Base-by-base conservation (phyloP, 805 yeast species). In the Cyberlindnera misumaiensis region DNA sequence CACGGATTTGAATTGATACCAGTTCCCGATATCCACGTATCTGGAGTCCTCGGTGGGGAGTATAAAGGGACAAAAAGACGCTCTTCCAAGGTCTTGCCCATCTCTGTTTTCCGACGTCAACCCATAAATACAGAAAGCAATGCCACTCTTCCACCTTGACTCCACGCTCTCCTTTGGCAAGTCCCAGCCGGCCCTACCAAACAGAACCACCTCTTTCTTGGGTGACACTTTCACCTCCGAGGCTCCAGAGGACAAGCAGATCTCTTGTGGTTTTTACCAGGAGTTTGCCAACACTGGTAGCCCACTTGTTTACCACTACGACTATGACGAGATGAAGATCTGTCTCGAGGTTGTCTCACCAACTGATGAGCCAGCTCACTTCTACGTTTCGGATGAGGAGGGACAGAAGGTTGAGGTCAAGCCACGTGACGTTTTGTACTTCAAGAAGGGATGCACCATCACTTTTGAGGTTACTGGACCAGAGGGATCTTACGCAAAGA, bases 301-400 rank as follows among this genome's bases (percentile, higher is more conserved):
- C 58, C 74, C 81, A 35, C 69, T 80, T 55, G 83, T 73, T n/a
- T 80, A 80, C 70, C 59, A 65, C 40, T 80, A 80, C 64, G 64
- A 62, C 53, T 74, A 79, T 62, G 84, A 80, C 55, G 87, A 79
- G 64, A 76, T 75, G 80, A 80, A 80, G 64, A 67, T 80, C 51
- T 70, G 77, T 58, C 66, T 80, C 45, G 48, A 45, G 36, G 49
- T 46, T 29, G 40, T 35, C 40, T 40, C 46, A 17, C 83, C 78
- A 59, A 80, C 76, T 42, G 77, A 73, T 50, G 87, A 85, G 48
- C 77, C 75, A 43, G 56, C 54, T 55, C 47, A 51, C 32, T 79
- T 75, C 67, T 65, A 64, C 40, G 67, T 80, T 47, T 52, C 73
- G 39, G 87, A 80, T 50, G 85, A 79, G 42, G 84, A 77, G 39